Evolutionary conservation across 2,329 filamentous ascomycete species (phyloP).

Genomic region (Colletotrichum karsti): DNA sequence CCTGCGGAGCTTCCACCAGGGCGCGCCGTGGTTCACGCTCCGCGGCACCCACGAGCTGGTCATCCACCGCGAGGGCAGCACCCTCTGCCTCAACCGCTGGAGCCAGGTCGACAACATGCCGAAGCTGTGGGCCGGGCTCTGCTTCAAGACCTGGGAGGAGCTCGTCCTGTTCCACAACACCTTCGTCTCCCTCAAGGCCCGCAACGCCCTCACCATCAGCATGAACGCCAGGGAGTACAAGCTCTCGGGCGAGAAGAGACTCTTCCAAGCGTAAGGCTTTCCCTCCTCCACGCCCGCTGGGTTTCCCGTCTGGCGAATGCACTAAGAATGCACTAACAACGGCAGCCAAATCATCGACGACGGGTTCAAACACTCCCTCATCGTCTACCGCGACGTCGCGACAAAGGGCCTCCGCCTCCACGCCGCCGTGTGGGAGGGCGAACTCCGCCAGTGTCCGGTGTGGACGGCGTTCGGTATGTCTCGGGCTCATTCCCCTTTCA

Average conservation of each 20-base stretch:
- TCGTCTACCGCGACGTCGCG: slow-evolving; percentile 60
- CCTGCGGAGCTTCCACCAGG: slow-evolving; percentile 51
- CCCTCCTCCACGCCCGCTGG: not conserved
- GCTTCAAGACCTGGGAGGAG: slow-evolving; percentile 70
- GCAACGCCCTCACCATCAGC: slow-evolving; percentile 53
- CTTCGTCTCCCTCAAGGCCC: slow-evolving; percentile 64
- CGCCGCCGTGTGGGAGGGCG: slow-evolving; percentile 63
- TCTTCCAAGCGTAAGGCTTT: slow-evolving; percentile 65
- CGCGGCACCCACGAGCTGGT: slow-evolving; percentile 64
- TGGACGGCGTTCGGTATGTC: slow-evolving; percentile 70
- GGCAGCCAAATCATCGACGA: slow-evolving; percentile 67
- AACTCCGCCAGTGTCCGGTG: slow-evolving; percentile 62
- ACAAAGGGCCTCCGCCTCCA: slow-evolving; percentile 62
- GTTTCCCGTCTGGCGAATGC: too few species aligned
- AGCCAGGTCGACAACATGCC: slow-evolving; percentile 49
- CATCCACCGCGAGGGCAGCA: slow-evolving; percentile 57
- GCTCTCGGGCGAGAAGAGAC: slow-evolving; percentile 56
- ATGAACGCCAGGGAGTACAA: slow-evolving; percentile 55
- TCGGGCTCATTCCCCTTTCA: not conserved
- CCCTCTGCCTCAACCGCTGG: slow-evolving; percentile 62
- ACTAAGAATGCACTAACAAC: too few species aligned
- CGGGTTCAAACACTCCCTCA: slow-evolving; percentile 59
- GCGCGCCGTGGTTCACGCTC: slow-evolving; percentile 54
- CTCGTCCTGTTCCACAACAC: slow-evolving; percentile 67
- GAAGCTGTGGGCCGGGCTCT: slow-evolving; percentile 63